These are phyloP conservation scores for Geotrichum phurueaensis DNA, from an alignment of 1,139 yeast species.

Conservation along the genomic window DNA sequence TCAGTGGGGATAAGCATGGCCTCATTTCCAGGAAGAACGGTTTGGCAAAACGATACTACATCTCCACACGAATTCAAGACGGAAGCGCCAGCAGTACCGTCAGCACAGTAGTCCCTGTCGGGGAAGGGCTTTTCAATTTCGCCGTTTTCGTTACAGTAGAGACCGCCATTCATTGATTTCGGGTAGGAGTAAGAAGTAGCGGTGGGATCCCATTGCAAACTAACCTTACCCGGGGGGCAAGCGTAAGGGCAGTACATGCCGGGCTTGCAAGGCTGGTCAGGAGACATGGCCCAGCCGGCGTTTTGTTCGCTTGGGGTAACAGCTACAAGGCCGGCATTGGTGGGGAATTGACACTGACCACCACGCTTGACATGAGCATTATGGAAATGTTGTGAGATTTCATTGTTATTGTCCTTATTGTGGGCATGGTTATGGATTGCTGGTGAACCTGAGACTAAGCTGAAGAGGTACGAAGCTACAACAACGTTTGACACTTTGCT, in stretches of 20 bases:
- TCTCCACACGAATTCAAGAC: conserved; percentile 48
- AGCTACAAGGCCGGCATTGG: conserved; percentile 57
- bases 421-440: neutral
- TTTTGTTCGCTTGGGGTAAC: conserved; percentile 54
- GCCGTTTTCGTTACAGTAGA: conserved; percentile 69
- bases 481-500: neutral
- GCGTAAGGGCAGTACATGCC: conserved; percentile 86
- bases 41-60: conserved; percentile 79
- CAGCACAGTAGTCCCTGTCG: conserved; percentile 54
- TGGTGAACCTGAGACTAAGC: neutral
- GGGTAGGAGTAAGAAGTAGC: conserved; percentile 84
- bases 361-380: neutral
- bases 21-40: conserved; percentile 88
- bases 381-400: neutral
- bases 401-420: neutral
- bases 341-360: conserved; percentile 60
- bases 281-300: conserved; percentile 86
- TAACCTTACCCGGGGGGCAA: conserved; percentile 77
- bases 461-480: neutral
- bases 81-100: conserved; percentile 66
- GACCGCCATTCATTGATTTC: conserved; percentile 72
- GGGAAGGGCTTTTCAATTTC: conserved; percentile 57
- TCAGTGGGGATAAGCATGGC: conserved; percentile 86
- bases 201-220: conserved; percentile 66
- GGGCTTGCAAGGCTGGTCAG: conserved; percentile 64